Base-by-base conservation (phyloP, 1,139 yeast genomes). In the Arxiozyma telluris region DNA sequence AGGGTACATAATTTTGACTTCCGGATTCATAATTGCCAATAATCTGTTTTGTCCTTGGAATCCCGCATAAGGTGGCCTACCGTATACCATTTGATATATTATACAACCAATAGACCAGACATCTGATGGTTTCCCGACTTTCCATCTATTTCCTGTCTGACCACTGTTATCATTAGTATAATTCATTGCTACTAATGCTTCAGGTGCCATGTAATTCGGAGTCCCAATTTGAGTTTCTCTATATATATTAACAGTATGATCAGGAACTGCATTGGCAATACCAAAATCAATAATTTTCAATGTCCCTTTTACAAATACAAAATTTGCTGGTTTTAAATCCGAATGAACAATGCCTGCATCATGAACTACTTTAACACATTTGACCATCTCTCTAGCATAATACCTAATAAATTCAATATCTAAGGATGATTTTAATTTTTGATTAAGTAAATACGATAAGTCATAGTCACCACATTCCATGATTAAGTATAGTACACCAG, bases 51-150 rank as follows among this genome's bases (percentile, higher is more conserved):
- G 83, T 1, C 96, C 95, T 41, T 83, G 80, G 62, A 81, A 88
- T 1, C 78, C 77, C 0, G 90, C 96, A 73, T 89, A 91, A 1
- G 98, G 98, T 1, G 97, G 94, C 59, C 78, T 79, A 0, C 97
- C 97, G 65, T 93, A 93, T 3, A 91, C 80, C 96, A 94, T 89
- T 70, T 93, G 98, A 71, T 91, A 93, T 4, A 93, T 76, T 6
- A 93, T 93, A 68, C 98, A 90, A 0, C 98, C 99, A 71, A 96
- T 87, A 22, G 98, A 90, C 98, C 98, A 93, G 15, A 94, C 83
- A 72, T 93, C 99, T 0, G 98, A 87, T 0, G 98, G 96, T 64
- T 83, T 86, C 1, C 98, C 98, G 8, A 91, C 96, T 67, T 82
- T 87, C 94, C 95, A 86, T 54, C 84, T 82, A 57, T 78, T 57